Conservation (phyloP, 345 rosid species). For the Boechera divaricarpa region DNA sequence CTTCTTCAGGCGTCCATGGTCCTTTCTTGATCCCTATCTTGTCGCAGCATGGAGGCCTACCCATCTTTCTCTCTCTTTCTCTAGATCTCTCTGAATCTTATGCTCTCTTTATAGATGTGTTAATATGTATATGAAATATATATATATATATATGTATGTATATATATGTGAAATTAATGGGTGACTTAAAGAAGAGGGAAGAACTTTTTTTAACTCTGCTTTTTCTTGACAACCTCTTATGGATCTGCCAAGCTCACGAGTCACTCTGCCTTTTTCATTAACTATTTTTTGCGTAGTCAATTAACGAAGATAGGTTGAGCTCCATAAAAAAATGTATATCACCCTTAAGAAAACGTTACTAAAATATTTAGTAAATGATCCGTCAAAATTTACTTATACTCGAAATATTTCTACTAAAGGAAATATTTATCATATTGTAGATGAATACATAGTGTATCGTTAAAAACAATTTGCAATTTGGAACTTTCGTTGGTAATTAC, state of each 20-base stretch:
- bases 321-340: slow-evolving; percentile 17
- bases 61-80: slow-evolving; percentile 57
- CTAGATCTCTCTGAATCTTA: slow-evolving; percentile 33
- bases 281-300: slow-evolving; percentile 30
- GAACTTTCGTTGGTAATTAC: slow-evolving; percentile 28
- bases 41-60: slow-evolving; percentile 94
- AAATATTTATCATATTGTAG: background rate
- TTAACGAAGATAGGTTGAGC: slow-evolving; percentile 22
- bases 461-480: slow-evolving; percentile 4
- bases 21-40: slow-evolving; percentile 95
- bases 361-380: slow-evolving; percentile 18
- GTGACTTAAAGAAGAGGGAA: slow-evolving; percentile 51
- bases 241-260: slow-evolving; percentile 49
- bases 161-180: slow-evolving; percentile 38
- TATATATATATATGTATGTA: slow-evolving; percentile 30
- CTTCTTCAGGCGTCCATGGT: slow-evolving; percentile 99
- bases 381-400: background rate
- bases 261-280: slow-evolving; percentile 41
- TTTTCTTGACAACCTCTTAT: slow-evolving; percentile 40
- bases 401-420: slow-evolving; percentile 7
- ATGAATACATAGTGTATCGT: slow-evolving; percentile 2
- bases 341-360: slow-evolving; percentile 24
- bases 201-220: slow-evolving; percentile 41
- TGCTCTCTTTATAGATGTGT: slow-evolving; percentile 44
- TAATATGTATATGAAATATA: slow-evolving; percentile 37